Percentiles rank a stretch among this genome's conserved stretches.
Evolutionary conservation across 2,329 filamentous ascomycete genomes (phyloP).

Genomic region (Dothistroma septosporum): DNA sequence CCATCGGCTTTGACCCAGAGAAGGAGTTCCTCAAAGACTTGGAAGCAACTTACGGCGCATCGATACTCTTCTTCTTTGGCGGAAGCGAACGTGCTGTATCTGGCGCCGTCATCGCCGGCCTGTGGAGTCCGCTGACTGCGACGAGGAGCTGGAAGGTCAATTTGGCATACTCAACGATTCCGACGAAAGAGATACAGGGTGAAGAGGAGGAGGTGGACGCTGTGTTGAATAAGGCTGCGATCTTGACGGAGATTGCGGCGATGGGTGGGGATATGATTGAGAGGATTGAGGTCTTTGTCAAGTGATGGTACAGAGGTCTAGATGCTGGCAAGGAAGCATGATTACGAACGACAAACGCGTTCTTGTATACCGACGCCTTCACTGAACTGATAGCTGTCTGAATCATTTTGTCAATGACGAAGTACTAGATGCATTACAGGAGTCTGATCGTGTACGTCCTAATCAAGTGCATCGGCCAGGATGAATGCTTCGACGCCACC

Average conservation of each 20-base stretch:
- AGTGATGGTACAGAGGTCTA: background rate
- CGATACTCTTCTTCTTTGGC: constrained; percentile 76
- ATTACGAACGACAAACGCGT: too few species aligned
- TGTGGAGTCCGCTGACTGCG: constrained; percentile 60
- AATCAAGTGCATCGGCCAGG: too few species aligned
- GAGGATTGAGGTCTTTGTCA: constrained; percentile 53
- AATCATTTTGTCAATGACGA: too few species aligned
- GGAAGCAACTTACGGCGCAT: constrained; percentile 60
- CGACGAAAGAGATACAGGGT: constrained; percentile 38
- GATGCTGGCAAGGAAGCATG: too few species aligned
- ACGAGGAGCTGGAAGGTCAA: constrained; percentile 65
- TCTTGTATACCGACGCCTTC: too few species aligned
- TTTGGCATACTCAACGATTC: constrained; percentile 63
- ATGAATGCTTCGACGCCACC: too few species aligned
- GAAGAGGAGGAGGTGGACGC: constrained; percentile 41
- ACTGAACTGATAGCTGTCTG: too few species aligned
- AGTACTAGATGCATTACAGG: too few species aligned
- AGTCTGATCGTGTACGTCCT: too few species aligned
- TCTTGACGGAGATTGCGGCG: constrained; percentile 68
- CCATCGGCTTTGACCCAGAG: constrained; percentile 57
- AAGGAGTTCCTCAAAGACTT: constrained; percentile 65
- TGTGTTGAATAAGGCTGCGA: constrained; percentile 61
- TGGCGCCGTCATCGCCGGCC: constrained; percentile 57
- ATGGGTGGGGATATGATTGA: constrained; percentile 60
- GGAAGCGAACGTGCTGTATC: constrained; percentile 36